Conservation (phyloP, 169 alveolate genomes). For the Eimeria zaria region DNA sequence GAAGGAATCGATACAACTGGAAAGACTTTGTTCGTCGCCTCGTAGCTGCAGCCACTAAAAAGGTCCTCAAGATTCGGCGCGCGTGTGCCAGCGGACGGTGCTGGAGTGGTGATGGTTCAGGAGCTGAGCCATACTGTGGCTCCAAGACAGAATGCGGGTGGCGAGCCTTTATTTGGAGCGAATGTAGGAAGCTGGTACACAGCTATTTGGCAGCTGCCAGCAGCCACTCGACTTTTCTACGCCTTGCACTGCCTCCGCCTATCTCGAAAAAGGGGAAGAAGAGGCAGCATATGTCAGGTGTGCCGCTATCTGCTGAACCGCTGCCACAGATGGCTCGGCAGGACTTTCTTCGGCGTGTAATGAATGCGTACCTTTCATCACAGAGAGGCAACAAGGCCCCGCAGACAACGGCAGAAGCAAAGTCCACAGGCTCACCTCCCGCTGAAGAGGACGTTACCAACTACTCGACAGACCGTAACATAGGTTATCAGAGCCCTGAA, state of each 20-base stretch:
- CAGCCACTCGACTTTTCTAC: conserved; percentile 30
- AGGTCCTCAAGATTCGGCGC: background rate
- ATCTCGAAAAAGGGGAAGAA: background rate
- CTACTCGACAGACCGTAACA: background rate
- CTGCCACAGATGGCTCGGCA: conserved; percentile 15
- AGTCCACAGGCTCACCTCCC: background rate
- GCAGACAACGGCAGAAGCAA: background rate
- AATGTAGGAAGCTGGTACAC: conserved; percentile 30
- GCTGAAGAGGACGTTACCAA: background rate
- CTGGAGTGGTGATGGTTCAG: background rate
- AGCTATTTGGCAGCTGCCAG: conserved; percentile 62
- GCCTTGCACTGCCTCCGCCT: conserved; percentile 37
- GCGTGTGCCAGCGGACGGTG: background rate
- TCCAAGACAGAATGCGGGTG: conserved; percentile 1
- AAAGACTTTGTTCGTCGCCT: conserved; percentile 26
- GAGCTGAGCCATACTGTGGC: background rate
- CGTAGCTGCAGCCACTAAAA: background rate
- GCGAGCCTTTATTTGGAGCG: conserved; percentile 22
- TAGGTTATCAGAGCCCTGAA: background rate
- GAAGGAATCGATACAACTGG: background rate
- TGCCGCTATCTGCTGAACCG: conserved; percentile 36
- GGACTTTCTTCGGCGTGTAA: conserved; percentile 36
- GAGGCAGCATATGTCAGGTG: background rate
- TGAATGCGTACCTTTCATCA: background rate
- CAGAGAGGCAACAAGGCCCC: background rate